phyloP scores from a whole-genome alignment of 2,329 filamentous ascomycete species.

The Scytalidium lignicola region DNA sequence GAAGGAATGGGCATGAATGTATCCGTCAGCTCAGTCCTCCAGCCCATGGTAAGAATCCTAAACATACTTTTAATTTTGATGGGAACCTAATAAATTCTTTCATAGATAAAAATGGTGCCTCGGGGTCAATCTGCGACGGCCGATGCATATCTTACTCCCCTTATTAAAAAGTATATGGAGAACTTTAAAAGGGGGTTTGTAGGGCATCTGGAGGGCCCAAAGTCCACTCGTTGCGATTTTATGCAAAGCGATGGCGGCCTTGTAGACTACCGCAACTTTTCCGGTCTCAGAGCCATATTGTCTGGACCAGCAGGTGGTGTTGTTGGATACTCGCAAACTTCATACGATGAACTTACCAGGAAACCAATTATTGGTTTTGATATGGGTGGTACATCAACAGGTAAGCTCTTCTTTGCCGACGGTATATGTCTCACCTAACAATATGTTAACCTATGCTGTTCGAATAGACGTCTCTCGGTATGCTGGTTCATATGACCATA shows the following conservation, averaged over 20 bases:
- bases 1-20: constrained; percentile 60
- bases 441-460: too few species aligned
- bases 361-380: constrained; percentile 88
- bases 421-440: too few species aligned
- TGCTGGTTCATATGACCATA: constrained; percentile 60
- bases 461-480: constrained; percentile 48
- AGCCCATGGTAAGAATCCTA: constrained; percentile 28
- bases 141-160: constrained; percentile 63
- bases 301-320: constrained; percentile 66
- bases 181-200: constrained; percentile 58
- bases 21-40: too few species aligned
- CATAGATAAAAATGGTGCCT: constrained; percentile 58
- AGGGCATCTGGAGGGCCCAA: constrained; percentile 46
- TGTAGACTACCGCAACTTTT: constrained; percentile 71
- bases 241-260: constrained; percentile 68
- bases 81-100: constrained; percentile 58
- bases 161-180: constrained; percentile 61
- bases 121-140: constrained; percentile 60
- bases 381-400: constrained; percentile 59
- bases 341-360: constrained; percentile 73
- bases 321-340: constrained; percentile 64
- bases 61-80: constrained; percentile 56
- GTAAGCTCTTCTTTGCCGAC: too few species aligned
- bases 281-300: constrained; percentile 74
- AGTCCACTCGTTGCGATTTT: constrained; percentile 46